Evolutionary conservation across 129 eudicot species (phyloP).

Genomic region (Flaveria ramosissima): DNA sequence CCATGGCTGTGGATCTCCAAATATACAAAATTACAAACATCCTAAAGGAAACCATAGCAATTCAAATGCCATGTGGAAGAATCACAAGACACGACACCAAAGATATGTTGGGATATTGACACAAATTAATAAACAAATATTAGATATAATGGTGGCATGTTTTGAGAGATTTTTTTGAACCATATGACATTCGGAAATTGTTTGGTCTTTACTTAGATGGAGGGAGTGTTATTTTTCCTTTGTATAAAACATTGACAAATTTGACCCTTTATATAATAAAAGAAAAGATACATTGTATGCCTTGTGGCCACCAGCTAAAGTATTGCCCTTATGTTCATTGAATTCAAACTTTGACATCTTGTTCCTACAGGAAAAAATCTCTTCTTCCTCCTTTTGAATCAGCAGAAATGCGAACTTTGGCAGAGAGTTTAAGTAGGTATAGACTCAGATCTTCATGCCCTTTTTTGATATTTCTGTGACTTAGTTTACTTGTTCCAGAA

Average conservation of each 20-base stretch:
- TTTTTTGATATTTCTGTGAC: neutral
- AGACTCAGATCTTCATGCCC: constrained; percentile 18
- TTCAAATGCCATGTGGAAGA: neutral
- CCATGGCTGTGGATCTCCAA: too few species aligned
- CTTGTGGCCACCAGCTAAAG: constrained; percentile 4
- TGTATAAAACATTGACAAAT: neutral
- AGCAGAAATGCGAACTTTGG: constrained; percentile 91
- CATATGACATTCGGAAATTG: neutral
- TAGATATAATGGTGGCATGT: neutral
- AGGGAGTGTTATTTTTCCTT: neutral
- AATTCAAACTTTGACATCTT: constrained; percentile 9
- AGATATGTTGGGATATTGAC: neutral
- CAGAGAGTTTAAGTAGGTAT: constrained; percentile 93
- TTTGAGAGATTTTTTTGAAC: too few species aligned
- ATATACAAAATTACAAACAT: too few species aligned
- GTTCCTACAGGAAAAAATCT: constrained; percentile 64
- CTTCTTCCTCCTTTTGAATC: constrained; percentile 92
- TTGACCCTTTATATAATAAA: constrained; percentile 5
- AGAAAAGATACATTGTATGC: neutral
- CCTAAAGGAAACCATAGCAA: too few species aligned
- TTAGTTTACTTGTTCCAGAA: constrained; percentile 7
- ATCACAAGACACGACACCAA: neutral
- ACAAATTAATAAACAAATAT: neutral
- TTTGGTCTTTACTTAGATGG: neutral
- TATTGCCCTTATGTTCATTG: neutral